Percentiles rank a stretch among this genome's conserved stretches.
Evolutionary conservation across 805 yeast genomes (phyloP).

Genomic region (Lachancea fermentati): DNA sequence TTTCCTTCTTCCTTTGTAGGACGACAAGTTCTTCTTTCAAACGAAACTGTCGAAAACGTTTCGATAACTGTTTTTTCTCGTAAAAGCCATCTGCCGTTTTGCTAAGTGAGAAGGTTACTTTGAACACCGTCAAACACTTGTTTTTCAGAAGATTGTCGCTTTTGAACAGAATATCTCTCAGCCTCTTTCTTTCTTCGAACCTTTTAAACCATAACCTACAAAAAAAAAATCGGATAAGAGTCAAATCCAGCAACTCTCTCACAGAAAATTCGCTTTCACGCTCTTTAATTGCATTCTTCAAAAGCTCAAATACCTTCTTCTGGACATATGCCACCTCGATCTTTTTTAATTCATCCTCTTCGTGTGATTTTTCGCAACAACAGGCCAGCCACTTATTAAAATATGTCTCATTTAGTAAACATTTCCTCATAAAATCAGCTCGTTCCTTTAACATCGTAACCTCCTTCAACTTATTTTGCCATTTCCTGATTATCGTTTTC

Average conservation of each 20-base stretch:
- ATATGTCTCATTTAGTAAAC: constrained; percentile 6
- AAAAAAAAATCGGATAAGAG: constrained; percentile 12
- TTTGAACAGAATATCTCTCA: background rate
- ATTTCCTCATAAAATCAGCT: constrained; percentile 10
- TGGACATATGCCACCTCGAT: constrained; percentile 12
- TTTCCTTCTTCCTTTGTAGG: too few relatives aligned
- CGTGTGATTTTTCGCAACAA: background rate
- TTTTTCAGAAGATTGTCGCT: background rate
- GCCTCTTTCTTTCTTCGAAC: constrained; percentile 10
- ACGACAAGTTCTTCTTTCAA: too few relatives aligned
- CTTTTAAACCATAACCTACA: constrained; percentile 20
- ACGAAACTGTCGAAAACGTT: background rate
- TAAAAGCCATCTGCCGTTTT: background rate
- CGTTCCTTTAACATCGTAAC: constrained; percentile 12
- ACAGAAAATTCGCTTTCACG: constrained; percentile 13
- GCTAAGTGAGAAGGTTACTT: background rate
- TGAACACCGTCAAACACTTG: constrained; percentile 1
- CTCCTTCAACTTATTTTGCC: constrained; percentile 3
- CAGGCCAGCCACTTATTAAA: too few relatives aligned
- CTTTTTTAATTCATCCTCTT: background rate
- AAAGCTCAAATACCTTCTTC: constrained; percentile 8
- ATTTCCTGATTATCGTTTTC: background rate
- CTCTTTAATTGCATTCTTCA: constrained; percentile 8
- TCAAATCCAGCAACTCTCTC: constrained; percentile 3
- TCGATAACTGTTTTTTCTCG: background rate